phyloP scores from a whole-genome alignment of 177 flowering plant genomes.

The Vitis hybrid region DNA sequence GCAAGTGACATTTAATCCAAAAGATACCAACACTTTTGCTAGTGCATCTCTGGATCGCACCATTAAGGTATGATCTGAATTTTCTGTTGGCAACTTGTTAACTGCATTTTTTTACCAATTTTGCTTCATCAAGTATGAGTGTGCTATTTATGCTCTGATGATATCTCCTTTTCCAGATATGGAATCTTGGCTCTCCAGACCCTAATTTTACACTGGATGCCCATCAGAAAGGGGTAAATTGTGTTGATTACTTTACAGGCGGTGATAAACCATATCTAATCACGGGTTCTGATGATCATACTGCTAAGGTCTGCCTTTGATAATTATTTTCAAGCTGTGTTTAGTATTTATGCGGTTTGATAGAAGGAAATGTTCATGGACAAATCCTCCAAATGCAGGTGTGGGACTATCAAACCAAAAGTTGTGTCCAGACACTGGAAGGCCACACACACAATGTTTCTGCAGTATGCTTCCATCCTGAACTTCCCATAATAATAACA shows the following conservation, averaged over 20 bases:
- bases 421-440: conserved; percentile 92
- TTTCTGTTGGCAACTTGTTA: neutral
- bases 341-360: neutral
- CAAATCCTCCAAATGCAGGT: conserved; percentile 44
- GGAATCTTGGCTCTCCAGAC: conserved; percentile 97
- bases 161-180: conserved; percentile 43
- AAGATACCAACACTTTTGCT: conserved; percentile 97
- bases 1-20: conserved; percentile 98
- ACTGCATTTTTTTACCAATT: neutral
- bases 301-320: conserved; percentile 72
- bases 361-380: neutral
- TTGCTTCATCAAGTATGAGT: neutral
- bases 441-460: conserved; percentile 96
- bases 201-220: conserved; percentile 95
- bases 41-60: conserved; percentile 99
- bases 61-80: conserved; percentile 61
- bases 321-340: neutral
- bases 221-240: conserved; percentile 92
- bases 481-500: conserved; percentile 86
- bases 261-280: conserved; percentile 90
- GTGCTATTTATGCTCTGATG: conserved; percentile 8
- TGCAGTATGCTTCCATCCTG: conserved; percentile 92
- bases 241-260: conserved; percentile 89
- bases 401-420: conserved; percentile 95
- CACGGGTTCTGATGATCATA: conserved; percentile 97